A percentile compares a stretch with the other conserved stretches of the same genome.
phyloP scores from a whole-genome alignment of 2,329 filamentous ascomycete species.

The Tolypocladium guangdongense region DNA sequence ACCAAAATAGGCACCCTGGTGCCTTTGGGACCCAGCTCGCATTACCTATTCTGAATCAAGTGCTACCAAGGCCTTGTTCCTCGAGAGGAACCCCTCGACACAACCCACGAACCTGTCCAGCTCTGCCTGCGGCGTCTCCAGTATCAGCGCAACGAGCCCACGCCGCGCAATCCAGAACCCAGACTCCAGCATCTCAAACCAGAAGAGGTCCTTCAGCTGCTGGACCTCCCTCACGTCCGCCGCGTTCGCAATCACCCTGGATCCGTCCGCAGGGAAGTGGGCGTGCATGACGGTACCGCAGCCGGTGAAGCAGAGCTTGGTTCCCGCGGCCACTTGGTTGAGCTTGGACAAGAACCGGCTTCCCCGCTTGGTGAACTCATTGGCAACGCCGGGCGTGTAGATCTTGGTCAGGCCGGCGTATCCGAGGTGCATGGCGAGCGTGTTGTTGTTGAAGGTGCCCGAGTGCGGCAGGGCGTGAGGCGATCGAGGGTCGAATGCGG shows the following conservation, averaged over 20 bases:
- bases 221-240: conserved; percentile 19
- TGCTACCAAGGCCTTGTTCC: conserved; percentile 9
- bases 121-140: conserved; percentile 26
- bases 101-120: conserved; percentile 27
- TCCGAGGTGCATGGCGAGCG: conserved; percentile 47
- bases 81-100: conserved; percentile 23
- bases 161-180: conserved; percentile 31
- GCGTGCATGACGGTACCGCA: conserved; percentile 23
- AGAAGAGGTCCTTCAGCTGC: conserved; percentile 29
- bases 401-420: conserved; percentile 24
- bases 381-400: conserved; percentile 21
- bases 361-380: conserved; percentile 19
- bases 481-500: conserved; percentile 38
- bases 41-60: not conserved
- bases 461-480: conserved; percentile 37
- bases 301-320: conserved; percentile 26
- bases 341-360: conserved; percentile 18
- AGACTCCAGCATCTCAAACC: conserved; percentile 34
- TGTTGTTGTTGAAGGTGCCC: conserved; percentile 60
- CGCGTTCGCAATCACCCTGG: conserved; percentile 1
- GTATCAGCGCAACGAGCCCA: conserved; percentile 28
- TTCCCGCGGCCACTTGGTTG: conserved; percentile 19
- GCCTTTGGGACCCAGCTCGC: too few relatives aligned
- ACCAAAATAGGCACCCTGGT: too few relatives aligned
- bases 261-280: conserved; percentile 23